Evolutionary conservation across 352 stramenopile species (phyloP), one percentile per base, ranked within the genome.

Genomic region (Globisporangium paroecandrum): DNA sequence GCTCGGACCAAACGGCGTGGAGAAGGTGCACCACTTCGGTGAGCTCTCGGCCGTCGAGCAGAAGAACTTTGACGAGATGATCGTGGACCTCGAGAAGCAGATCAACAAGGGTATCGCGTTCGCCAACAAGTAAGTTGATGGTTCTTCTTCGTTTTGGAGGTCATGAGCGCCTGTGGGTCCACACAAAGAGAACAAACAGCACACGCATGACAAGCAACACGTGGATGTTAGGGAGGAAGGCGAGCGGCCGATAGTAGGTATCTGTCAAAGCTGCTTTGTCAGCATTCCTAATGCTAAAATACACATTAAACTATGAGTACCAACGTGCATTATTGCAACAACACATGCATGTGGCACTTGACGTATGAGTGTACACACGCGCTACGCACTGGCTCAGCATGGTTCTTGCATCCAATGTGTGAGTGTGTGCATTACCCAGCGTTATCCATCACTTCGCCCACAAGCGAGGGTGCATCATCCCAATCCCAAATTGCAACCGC

Each of bases 1-100:
- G 66, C 96, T 99, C 71, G 97, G 97, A 69, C 92, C 90, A 66
- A 95, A 99, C 77, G 98, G 98, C 69, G 93, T 99, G 27, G 91
- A 98, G 77, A 78, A 99, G 71, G 85, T 99, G 70, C 84, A 98
- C 71, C 77, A 87, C 54, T 98, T 98, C 69, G 96, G 97, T 67
- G 81, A 93, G 47, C 77, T 97, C 59, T 94, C 86, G 62, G 64
- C 74, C 13, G 71, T 85, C 43, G 89, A 97, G 76, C 82, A 97
- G 82, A 85, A 78, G 70, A 95, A 94, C 83, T 94, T 94, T 63
- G 87, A 97, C 74, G 87, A 91, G 74, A 95, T 96, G 87, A 89
- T 96, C 32, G 82, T 89, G 58, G 79, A 91, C 64, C 82, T 97
- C 13, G 82, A 88, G 72, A 89, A 89, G 68, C 87, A 96, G 75